A percentile compares a stretch with the other conserved stretches of the same genome.
These are phyloP conservation scores for Vanderwaltozyma verrucispora DNA, from an alignment of 805 yeast species.

Conservation along the genomic window DNA sequence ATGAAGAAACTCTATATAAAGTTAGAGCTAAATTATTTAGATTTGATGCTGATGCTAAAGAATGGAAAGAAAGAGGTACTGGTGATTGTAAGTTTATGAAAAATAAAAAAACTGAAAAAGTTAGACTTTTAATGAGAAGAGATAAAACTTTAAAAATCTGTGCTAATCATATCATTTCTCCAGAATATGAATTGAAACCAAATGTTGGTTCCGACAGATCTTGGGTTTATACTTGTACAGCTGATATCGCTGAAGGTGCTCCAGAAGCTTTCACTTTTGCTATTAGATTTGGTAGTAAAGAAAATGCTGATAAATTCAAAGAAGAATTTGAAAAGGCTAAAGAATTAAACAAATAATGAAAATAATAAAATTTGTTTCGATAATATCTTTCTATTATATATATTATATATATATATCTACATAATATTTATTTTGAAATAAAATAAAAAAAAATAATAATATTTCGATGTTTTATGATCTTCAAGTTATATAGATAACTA, in stretches of 20 bases:
- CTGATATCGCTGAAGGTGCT: constrained; percentile 90
- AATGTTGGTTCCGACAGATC: constrained; percentile 96
- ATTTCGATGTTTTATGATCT: too few species aligned
- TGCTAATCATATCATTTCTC: constrained; percentile 86
- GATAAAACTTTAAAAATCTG: constrained; percentile 97
- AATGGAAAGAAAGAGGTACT: constrained; percentile 99
- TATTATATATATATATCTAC: neutral
- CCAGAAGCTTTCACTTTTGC: constrained; percentile 96
- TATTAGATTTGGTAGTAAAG: constrained; percentile 85
- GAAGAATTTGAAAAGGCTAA: constrained; percentile 84
- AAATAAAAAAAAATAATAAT: neutral
- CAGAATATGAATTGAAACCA: constrained; percentile 76
- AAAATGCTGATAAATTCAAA: constrained; percentile 92
- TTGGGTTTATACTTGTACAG: constrained; percentile 94
- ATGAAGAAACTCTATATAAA: constrained; percentile 73
- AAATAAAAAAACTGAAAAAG: constrained; percentile 74
- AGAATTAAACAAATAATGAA: constrained; percentile 42
- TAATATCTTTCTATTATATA: too few species aligned
- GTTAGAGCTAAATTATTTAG: constrained; percentile 93
- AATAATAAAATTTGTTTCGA: too few species aligned
- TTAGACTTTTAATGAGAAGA: constrained; percentile 95
- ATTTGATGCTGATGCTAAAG: constrained; percentile 72
- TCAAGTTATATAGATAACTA: too few species aligned
- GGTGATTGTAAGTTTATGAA: constrained; percentile 95
- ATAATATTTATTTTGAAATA: neutral